phyloP scores from a whole-genome alignment of 2,329 filamentous ascomycete genomes.

The Paraphoma sp. region DNA sequence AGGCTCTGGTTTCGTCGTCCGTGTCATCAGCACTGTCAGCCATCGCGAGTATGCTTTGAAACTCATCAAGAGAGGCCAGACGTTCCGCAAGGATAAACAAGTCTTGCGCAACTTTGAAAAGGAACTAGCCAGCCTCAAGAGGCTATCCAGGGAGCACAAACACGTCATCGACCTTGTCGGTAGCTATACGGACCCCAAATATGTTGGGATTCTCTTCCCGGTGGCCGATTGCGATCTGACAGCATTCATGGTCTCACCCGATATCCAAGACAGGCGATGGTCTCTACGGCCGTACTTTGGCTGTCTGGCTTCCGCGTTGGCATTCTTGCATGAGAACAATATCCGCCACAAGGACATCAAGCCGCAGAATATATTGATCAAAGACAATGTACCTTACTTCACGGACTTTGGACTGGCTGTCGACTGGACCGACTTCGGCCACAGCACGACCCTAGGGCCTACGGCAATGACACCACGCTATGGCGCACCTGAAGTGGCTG shows the following conservation, averaged over 20 bases:
- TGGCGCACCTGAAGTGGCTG: slow-evolving; percentile 28
- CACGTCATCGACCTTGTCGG: slow-evolving; percentile 30
- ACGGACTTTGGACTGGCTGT: slow-evolving; percentile 26
- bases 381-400: slow-evolving; percentile 14
- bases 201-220: slow-evolving; percentile 35
- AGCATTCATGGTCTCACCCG: background rate
- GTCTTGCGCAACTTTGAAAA: slow-evolving; percentile 14
- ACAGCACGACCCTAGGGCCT: slow-evolving; percentile 19
- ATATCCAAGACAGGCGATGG: background rate
- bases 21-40: slow-evolving; percentile 25
- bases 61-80: slow-evolving; percentile 16
- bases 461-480: slow-evolving; percentile 20
- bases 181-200: slow-evolving; percentile 40
- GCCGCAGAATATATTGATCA: slow-evolving; percentile 21
- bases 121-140: slow-evolving; percentile 22
- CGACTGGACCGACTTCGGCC: slow-evolving; percentile 15
- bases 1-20: slow-evolving; percentile 25
- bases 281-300: background rate
- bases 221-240: slow-evolving; percentile 22
- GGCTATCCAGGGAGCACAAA: slow-evolving; percentile 8
- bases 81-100: slow-evolving; percentile 14
- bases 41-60: slow-evolving; percentile 32
- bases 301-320: slow-evolving; percentile 8
- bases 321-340: slow-evolving; percentile 15
- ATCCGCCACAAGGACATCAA: slow-evolving; percentile 30